Base-by-base conservation (phyloP, 345 rosid species). In the Populus simonii region DNA sequence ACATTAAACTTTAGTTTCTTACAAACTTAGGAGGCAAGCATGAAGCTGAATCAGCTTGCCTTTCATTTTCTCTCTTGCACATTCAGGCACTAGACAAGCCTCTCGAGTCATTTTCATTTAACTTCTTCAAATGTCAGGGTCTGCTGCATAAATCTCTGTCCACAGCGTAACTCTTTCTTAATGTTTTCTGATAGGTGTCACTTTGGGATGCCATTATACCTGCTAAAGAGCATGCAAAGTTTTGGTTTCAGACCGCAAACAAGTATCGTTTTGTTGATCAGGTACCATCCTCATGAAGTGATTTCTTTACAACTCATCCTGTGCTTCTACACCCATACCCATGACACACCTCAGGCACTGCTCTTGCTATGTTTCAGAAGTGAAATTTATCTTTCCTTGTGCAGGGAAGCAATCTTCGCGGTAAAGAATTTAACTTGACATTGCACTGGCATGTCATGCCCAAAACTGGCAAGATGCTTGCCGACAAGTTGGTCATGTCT, bases 391-490 rank as follows among this genome's bases (percentile, higher is more conserved):
- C 20, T 59, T 53, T 36, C 16, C 51, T 57, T 43, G 49, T 81
- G 62, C 78, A 94, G 98, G 98, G 98, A 73, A 89, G 88, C 69
- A 91, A 88, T 78, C 97, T 94, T 51, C 92, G 93, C 0, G 97
- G 97, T 7, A 92, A 91, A 81, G 90, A 87, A 9, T 94, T 91
- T 91, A 94, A 94, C 83, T 80, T 94, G 85, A 92, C 98, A 7
- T 81, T 94, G 84, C 98, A 89, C 74, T 94, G 98, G 97, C 96
- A 94, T 77, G 94, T 94, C 49, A 94, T 94, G 98, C 97, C 98
- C 31, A 94, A 94, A 85, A 90, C 97, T 0, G 97, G 98, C 69
- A 92, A 94, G 88, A 94, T 94, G 96, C 86, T 92, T 79, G 91
- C 92, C 5, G 85, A 90, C 82, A 91, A 94, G 79, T 70, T 92